Evolutionary conservation across 2,329 filamentous ascomycete species (phyloP), one percentile per base, ranked within the genome.

Genomic region (Chaetomiaceae sp.): DNA sequence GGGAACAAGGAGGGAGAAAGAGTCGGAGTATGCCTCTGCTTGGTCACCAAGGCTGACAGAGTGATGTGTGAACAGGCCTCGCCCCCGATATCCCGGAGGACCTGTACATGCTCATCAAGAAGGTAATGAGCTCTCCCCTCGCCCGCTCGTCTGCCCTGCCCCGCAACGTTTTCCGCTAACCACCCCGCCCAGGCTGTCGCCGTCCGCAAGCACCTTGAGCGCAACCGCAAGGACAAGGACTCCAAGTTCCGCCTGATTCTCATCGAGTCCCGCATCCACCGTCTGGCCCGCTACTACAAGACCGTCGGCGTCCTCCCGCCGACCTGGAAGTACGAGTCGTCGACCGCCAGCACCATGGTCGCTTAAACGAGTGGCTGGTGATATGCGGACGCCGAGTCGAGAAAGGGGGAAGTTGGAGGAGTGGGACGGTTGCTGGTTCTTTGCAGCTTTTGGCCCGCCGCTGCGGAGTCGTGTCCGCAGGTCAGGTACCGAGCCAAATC

Each of bases 191-290:
- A 94, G 91, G 91, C 91, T 69, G 91, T 96, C 69, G 88, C 91
- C 73, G 94, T 99, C 81, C 92, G 94, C 82, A 99, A 99, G 89
- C 95, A 99, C 81, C 90, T 99, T 67, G 91, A 96, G 86, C 90
- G 90, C 80, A 99, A 99, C 88, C 92, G 94, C 80, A 99, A 99
- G 87, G 94, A 99, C 85, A 95, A 91, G 84, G 94, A 99, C 84
- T 89, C 87, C 83, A 99, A 99, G 85, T 99, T 99, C 89, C 92
- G 94, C 74, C 89, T 99, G 65, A 99, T 99, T 92, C 88, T 99
- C 69, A 95, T 99, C 80, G 94, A 99, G 85, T 97, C 94, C 75
- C 90, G 95, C 80, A 97, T 99, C 79, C 94, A 99, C 88, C 92
- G 94, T 82, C 88, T 99, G 67, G 94, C 63, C 46, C 65, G 94